Evolutionary conservation across 2,329 filamentous ascomycete genomes (phyloP).

Genomic region (Lecanosticta acicola): DNA sequence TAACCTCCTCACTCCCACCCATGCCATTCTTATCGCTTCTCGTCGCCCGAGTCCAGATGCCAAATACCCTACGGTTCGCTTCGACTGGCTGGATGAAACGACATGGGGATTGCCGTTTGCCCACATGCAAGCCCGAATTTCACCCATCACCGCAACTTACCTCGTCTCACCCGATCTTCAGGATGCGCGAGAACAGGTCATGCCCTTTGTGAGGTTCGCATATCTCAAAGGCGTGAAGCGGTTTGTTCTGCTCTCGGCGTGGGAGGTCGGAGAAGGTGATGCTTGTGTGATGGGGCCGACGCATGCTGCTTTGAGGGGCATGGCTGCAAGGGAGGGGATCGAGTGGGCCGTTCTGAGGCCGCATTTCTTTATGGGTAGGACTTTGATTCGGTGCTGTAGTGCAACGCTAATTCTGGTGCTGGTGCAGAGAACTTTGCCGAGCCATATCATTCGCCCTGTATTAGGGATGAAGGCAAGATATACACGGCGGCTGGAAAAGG

Average conservation of each 20-base stretch:
- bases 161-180: constrained; percentile 37
- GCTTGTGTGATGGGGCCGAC: constrained; percentile 9
- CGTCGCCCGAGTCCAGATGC: constrained; percentile 6
- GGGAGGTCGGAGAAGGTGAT: constrained; percentile 10
- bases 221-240: constrained; percentile 34
- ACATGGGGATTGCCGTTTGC: constrained; percentile 38
- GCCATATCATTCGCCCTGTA: constrained; percentile 27
- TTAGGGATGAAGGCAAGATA: constrained; percentile 39
- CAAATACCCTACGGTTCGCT: constrained; percentile 21
- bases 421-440: constrained; percentile 44
- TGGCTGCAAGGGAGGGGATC: constrained; percentile 27
- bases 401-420: neutral
- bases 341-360: constrained; percentile 44
- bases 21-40: constrained; percentile 8
- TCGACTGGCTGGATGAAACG: constrained; percentile 43
- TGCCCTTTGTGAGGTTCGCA: constrained; percentile 41
- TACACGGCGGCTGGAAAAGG: constrained; percentile 43
- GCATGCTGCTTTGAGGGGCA: constrained; percentile 10
- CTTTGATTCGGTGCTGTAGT: neutral
- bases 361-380: constrained; percentile 46
- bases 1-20: constrained; percentile 7
- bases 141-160: constrained; percentile 37
- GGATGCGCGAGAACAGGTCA: constrained; percentile 34
- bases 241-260: constrained; percentile 41
- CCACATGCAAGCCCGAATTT: constrained; percentile 8